Base-by-base conservation (phyloP, 2,329 filamentous ascomycete species). In the Scedosporium dehoogii region DNA sequence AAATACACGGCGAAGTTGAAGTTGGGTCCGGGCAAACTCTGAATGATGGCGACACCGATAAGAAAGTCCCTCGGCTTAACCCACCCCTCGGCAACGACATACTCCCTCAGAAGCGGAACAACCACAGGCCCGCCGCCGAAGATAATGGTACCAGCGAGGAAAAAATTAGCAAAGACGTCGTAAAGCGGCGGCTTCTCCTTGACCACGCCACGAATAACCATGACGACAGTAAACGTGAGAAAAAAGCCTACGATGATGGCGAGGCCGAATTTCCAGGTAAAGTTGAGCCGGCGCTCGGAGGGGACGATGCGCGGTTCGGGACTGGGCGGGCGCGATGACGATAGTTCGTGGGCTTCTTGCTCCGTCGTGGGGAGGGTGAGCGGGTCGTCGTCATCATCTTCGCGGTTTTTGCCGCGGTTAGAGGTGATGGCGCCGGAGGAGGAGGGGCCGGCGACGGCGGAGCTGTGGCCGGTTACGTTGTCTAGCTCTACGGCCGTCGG, bases 61-160 rank as follows among this genome's bases (percentile, higher is more conserved):
- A 91, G 76, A 69, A 91, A 91, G 69, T 91, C 86, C 3, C 88
- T 81, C 0, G 85, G 78, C 0, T 80, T 83, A 0, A 91, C 87
- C 87, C 87, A 91, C 6, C 85, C 85, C 25, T 87, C 85, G 0
- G 80, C 78, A 0, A 90, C 88, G 42, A 90, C 76, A 66, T 83
- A 84, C 64, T 85, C 80, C 18, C 84, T 77, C 1, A 88, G 75
- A 0, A 88, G 76, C 0, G 85, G 85, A 55, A 88, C 86, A 0
- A 88, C 85, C 0, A 87, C 85, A 0, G 85, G 85, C 0, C 85
- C 85, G 2, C 85, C 85, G 3, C 85, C 85, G 59, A 86, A 84
- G 65, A 85, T 86, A 63, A 87, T 81, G 1, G 88, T 91, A 0
- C 88, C 88, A 0, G 88, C 88, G 0, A 91, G 83, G 68, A 87